These are phyloP conservation scores for Monosporascus cannonballus DNA, from an alignment of 2,329 filamentous ascomycete genomes.

Conservation along the genomic window DNA sequence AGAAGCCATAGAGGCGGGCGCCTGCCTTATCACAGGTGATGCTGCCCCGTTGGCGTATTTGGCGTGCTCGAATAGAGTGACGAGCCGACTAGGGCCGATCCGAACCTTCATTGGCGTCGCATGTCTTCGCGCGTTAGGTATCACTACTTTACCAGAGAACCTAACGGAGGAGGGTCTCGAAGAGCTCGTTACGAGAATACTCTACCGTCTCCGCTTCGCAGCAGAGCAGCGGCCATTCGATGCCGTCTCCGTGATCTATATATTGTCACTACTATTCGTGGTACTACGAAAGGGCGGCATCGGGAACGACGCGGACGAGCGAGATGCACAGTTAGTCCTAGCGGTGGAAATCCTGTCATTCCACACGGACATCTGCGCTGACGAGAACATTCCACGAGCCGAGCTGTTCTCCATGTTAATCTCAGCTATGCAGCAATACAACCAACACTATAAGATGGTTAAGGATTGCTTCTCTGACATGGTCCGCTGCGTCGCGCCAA, in stretches of 20 bases:
- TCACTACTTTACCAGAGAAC: conserved; percentile 64
- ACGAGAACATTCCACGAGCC: conserved; percentile 68
- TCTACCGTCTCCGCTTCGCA: conserved; percentile 85
- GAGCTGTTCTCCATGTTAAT: conserved; percentile 69
- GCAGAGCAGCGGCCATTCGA: conserved; percentile 95
- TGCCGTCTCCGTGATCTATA: conserved; percentile 77
- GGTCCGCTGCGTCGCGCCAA: conserved; percentile 76
- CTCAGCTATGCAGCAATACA: conserved; percentile 78
- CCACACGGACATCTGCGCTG: conserved; percentile 74
- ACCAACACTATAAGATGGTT: conserved; percentile 89
- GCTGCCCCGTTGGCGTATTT: conserved; percentile 73
- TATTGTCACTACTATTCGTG: conserved; percentile 73
- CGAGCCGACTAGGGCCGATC: conserved; percentile 66
- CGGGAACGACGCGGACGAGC: conserved; percentile 65
- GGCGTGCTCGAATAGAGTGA: conserved; percentile 68
- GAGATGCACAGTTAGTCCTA: conserved; percentile 83
- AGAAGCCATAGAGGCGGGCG: conserved; percentile 70
- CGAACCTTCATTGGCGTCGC: conserved; percentile 83
- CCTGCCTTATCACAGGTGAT: conserved; percentile 75
- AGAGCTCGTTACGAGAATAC: conserved; percentile 75
- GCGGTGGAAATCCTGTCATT: conserved; percentile 84
- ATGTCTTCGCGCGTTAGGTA: conserved; percentile 71
- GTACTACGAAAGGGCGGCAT: conserved; percentile 77
- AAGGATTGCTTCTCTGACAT: conserved; percentile 89
- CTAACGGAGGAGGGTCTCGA: conserved; percentile 77